Conservation (phyloP, 495 filamentous ascomycete genomes). For the Xylaria castorea region DNA sequence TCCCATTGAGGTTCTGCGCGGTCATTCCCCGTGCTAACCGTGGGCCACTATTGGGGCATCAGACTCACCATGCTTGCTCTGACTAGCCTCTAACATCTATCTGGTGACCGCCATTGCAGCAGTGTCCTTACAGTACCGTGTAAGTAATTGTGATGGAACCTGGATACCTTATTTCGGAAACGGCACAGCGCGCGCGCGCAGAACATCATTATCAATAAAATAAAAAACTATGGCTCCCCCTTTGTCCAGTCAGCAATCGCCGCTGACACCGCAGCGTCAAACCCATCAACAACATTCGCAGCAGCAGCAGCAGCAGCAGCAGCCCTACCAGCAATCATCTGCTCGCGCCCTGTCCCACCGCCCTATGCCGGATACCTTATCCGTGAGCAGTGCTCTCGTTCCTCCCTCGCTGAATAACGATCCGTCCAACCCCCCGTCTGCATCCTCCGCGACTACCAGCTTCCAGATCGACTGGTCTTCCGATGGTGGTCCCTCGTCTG, state of each 20-base stretch:
- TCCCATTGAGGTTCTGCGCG: not conserved
- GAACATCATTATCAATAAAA: not conserved
- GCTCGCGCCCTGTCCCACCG: constrained; percentile 6
- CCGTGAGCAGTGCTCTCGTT: constrained; percentile 34
- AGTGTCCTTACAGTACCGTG: not conserved
- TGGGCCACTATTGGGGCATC: constrained; percentile 13
- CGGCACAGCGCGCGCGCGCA: constrained; percentile 5
- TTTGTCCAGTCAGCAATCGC: constrained; percentile 23
- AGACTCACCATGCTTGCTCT: constrained; percentile 11
- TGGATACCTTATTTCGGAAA: constrained; percentile 16
- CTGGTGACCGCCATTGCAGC: constrained; percentile 17
- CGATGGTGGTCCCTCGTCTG: constrained; percentile 38
- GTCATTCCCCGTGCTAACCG: constrained; percentile 5
- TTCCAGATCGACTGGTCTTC: constrained; percentile 42
- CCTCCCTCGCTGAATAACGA: constrained; percentile 36
- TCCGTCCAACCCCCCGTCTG: constrained; percentile 38
- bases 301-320: not conserved
- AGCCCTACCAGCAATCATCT: not conserved
- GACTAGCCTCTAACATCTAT: not conserved
- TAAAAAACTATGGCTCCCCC: constrained; percentile 21
- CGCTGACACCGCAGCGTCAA: constrained; percentile 14
- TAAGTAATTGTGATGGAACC: not conserved
- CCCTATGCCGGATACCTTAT: constrained; percentile 21
- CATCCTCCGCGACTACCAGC: constrained; percentile 42
- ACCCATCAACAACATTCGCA: not conserved